Evolutionary conservation across 2,329 filamentous ascomycete species (phyloP), one percentile per base, ranked within the genome.

Genomic region (Fusarium keratoplasticum): DNA sequence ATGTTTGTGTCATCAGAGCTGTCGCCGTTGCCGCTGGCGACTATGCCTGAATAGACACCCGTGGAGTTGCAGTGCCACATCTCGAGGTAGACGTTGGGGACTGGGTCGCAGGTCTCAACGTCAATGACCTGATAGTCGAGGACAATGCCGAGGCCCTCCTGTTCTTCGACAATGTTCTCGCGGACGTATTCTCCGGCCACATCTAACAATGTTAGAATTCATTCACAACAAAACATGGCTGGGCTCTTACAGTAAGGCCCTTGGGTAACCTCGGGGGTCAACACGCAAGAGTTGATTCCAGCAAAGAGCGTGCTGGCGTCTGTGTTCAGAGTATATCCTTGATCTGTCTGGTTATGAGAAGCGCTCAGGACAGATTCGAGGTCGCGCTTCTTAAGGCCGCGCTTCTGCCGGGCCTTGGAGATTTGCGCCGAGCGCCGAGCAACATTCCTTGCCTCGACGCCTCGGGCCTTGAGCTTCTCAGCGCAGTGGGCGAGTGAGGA

Each of bases 211-310:
- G 16, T 33, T 18, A 18, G 69, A 36, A 52, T 59, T 4, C 40
- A 65, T n/a, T 62, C 35, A 20, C 3, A 33, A 4, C 8, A 9
- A 44, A 6, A 0, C 6, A n/a, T 5, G 9, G 13, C 10, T 3
- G 6, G 2, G 8, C 8, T 35, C 59, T 55, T 77, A 82, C 85
- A 75, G 80, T 85, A 77, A 73, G 87, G 87, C 2, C 87, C 87
- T 75, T 88, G 82, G 4, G 86, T 88, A 13, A 85, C 85, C 72
- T 89, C 87, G 0, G 86, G 86, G 5, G 82, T 85, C 29, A 89
- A 80, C 13, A 88, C 81, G 63, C 87, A 89, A 18, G 84, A 83
- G 31, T 80, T 81, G 59, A 83, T 82, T 25, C 81, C 80, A 4
- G 81, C 78, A 68, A 86, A 86, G 10, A 86, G 77, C 67, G 72